Base-by-base conservation (phyloP, 2,329 filamentous ascomycete genomes). In the Pyrenophora graminea region DNA sequence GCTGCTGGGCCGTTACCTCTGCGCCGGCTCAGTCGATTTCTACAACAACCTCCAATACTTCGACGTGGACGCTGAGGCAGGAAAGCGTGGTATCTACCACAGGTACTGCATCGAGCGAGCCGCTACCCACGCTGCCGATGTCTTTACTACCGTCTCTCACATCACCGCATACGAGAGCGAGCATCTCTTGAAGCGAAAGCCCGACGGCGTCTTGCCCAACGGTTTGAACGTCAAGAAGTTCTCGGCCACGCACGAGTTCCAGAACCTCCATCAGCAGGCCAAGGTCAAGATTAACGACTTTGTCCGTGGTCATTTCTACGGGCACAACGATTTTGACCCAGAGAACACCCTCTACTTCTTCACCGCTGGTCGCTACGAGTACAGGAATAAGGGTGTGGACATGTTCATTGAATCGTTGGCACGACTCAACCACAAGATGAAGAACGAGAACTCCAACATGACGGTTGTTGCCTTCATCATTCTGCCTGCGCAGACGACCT, bases 221-320 rank as follows among this genome's bases (percentile, higher is more conserved):
- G 94, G 94, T 59, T 82, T 99, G 68, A 99, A 99, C 68, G 94
- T 99, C 55, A 97, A 92, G 76, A 97, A 97, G 75, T 97, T 97
- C 79, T 93, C 92, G 7, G 94, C 94, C 6, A 92, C 97, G 67
- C 94, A 99, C 80, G 94, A 99, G 76, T 97, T 97, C 79, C 94
- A 99, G 75, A 99, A 99, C 72, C 77, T 99, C 70, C 94, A 97
- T 76, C 91, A 96, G 69, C 89, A 94, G 73, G 88, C 91, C 68
- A 97, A 97, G 79, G 90, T 96, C 76, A 96, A 96, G 81, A 97
- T 99, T 66, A 90, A 96, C 70, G 94, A 97, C 74, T 99, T 99
- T 70, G 91, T 97, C 17, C 90, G 94, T 41, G 94, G 94, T 9
- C 94, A 99, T 73, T 99, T 99, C 76, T 97, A 97, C 70, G 94